Evolutionary conservation across 164 flowering plant genomes (phyloP).

Genomic region (Magnolia sinica): DNA sequence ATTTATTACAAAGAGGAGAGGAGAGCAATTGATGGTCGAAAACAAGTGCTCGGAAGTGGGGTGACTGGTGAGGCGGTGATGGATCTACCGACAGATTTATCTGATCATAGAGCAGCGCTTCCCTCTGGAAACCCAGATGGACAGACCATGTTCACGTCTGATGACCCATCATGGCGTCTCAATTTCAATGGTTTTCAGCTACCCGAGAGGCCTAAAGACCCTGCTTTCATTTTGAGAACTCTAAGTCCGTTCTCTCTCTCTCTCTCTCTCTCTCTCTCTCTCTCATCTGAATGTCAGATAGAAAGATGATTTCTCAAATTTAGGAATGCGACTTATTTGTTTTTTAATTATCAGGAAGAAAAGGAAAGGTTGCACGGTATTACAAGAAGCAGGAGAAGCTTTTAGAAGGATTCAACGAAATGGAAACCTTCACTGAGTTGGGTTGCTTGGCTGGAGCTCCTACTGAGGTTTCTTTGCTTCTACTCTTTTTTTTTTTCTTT

Average conservation of each 20-base stretch:
- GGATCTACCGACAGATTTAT: conserved; percentile 22
- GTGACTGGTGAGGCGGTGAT: not conserved
- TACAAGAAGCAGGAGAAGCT: conserved; percentile 81
- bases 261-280: not conserved
- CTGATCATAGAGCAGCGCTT: conserved; percentile 30
- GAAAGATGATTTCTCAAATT: not conserved
- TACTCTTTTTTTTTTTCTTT: not conserved
- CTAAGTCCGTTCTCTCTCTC: not conserved
- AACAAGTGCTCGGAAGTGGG: not conserved
- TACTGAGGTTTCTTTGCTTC: conserved; percentile 42
- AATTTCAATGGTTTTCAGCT: conserved; percentile 31
- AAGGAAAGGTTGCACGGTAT: conserved; percentile 61
- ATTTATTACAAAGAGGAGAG: not conserved
- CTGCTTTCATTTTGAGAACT: not conserved
- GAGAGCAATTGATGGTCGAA: not conserved
- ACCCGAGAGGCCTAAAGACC: conserved; percentile 17
- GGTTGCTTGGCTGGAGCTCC: conserved; percentile 50
- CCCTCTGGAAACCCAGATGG: conserved; percentile 23
- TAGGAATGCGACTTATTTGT: not conserved
- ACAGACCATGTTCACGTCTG: conserved; percentile 17
- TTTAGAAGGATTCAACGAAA: conserved; percentile 75
- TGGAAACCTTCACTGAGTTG: conserved; percentile 55
- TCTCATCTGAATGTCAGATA: not conserved
- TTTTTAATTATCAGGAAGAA: conserved; percentile 34
- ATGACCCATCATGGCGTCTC: conserved; percentile 47